Evolutionary conservation across 2,329 filamentous ascomycete genomes (phyloP), one percentile per base, ranked within the genome.

Genomic region (Penicillium digitatum): DNA sequence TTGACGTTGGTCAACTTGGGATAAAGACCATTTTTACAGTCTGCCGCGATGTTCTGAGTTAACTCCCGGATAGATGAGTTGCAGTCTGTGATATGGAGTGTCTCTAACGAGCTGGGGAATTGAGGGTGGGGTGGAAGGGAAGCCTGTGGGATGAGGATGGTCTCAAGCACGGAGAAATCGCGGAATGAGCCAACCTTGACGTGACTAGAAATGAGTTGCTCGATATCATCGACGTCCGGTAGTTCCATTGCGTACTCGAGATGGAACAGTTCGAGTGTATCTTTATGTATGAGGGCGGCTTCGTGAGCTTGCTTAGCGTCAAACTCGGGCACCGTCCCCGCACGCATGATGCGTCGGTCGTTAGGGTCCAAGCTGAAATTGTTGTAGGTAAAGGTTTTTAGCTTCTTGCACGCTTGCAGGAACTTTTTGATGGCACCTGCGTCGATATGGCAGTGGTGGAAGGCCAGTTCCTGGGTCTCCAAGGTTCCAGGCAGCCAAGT

Each of bases 71-170:
- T 56, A 16, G 65, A 64, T 1, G 55, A 52, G 43, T 63, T 66
- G 56, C 63, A 66, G 54, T 67, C 60, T 9, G 56, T 55, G 39
- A 67, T 56, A 1, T 39, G 9, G 9, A 67, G 60, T 10, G 5
- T 38, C 39, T 60, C 31, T 2, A 68, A 29, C 1, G 60, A 56
- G 2, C 48, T 27, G 2, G 62, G 55, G 26, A 68, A 63, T 46
- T 58, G 32, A 18, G 66, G 65, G 24, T 62, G 56, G 12, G 39
- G 9, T n/a, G 65, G 57, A 26, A 68, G 63, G n/a, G 58, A 26
- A 7, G 54, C 53, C 16, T 68, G 62, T 26, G 56, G 52, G 18
- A 67, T 37, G 10, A 31, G 3, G 39, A 67, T 45, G 3, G 10
- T 47, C 12, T 61, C 24, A 3, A 68, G 59, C 6, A 45, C 55